Percentiles rank a stretch among this genome's conserved stretches.
phyloP scores from a whole-genome alignment of 23 red algal species.

The Pyropia yezoensis region DNA sequence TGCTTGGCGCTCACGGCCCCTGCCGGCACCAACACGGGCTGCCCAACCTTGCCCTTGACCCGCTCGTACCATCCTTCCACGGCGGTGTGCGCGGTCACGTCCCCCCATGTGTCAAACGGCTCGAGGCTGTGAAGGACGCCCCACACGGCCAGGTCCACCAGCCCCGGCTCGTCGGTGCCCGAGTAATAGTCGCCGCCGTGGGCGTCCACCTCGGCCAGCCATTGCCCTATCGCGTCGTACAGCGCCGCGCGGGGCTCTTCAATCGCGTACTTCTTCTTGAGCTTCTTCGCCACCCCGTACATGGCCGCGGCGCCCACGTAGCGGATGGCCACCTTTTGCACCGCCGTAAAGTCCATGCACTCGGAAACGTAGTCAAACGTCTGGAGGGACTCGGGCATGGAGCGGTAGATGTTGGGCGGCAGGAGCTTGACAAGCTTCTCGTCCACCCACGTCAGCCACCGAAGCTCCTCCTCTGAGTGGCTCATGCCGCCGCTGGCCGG shows the following conservation, averaged over 20 bases:
- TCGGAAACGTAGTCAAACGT: slow-evolving; percentile 91
- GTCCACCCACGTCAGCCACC: slow-evolving; percentile 93
- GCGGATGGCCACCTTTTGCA: slow-evolving; percentile 54
- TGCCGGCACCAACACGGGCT: neutral
- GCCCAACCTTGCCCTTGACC: slow-evolving; percentile 53
- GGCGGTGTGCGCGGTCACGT: slow-evolving; percentile 33
- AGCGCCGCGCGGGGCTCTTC: slow-evolving; percentile 68
- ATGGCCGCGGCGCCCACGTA: slow-evolving; percentile 84
- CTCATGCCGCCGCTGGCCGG: neutral
- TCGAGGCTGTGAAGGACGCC: slow-evolving; percentile 82
- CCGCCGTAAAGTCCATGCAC: slow-evolving; percentile 67
- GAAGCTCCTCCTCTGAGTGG: slow-evolving; percentile 24
- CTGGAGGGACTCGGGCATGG: slow-evolving; percentile 57
- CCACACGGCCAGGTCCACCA: slow-evolving; percentile 80
- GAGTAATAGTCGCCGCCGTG: slow-evolving; percentile 39
- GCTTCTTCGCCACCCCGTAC: slow-evolving; percentile 74
- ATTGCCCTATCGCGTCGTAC: slow-evolving; percentile 48
- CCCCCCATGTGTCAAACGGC: slow-evolving; percentile 66
- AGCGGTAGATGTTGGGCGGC: slow-evolving; percentile 97
- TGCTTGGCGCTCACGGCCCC: no score
- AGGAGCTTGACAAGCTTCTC: slow-evolving; percentile 70
- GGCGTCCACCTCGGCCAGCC: slow-evolving; percentile 42
- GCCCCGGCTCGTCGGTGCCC: slow-evolving; percentile 47
- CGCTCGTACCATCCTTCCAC: slow-evolving; percentile 71
- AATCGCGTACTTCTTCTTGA: slow-evolving; percentile 98